phyloP scores from a whole-genome alignment of 2,329 filamentous ascomycete species.

The Trichoderma sp. region DNA sequence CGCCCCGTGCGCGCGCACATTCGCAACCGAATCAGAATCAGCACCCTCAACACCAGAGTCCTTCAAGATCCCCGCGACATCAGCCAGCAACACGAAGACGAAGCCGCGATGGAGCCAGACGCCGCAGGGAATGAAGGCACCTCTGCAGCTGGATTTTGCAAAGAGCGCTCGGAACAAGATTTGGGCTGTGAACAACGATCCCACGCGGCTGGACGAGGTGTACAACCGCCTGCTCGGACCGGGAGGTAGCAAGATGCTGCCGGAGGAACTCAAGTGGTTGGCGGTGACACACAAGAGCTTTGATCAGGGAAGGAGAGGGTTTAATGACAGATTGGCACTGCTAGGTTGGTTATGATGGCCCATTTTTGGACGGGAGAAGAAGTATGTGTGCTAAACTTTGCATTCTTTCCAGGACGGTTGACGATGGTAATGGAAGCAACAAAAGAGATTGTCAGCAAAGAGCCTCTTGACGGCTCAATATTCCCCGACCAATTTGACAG shows the following conservation, averaged over 20 bases:
- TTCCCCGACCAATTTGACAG: conserved; percentile 58
- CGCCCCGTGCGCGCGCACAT: conserved; percentile 37
- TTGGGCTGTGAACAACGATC: conserved; percentile 77
- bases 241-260: conserved; percentile 72
- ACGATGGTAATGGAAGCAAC: conserved; percentile 46
- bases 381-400: conserved; percentile 28
- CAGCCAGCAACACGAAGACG: conserved; percentile 26
- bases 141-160: conserved; percentile 64
- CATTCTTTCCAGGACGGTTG: conserved; percentile 40
- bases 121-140: conserved; percentile 69
- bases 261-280: conserved; percentile 94
- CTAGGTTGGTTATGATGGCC: conserved; percentile 63
- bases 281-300: conserved; percentile 98
- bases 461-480: conserved; percentile 36
- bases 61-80: conserved; percentile 33
- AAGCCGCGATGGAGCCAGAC: conserved; percentile 72
- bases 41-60: conserved; percentile 34
- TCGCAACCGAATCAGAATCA: conserved; percentile 37
- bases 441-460: conserved; percentile 45
- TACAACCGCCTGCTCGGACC: conserved; percentile 77
- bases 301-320: conserved; percentile 89
- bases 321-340: conserved; percentile 91
- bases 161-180: conserved; percentile 56
- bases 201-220: conserved; percentile 72
- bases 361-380: background rate